phyloP scores from a whole-genome alignment of 2,329 filamentous ascomycete species.

The Claviceps digitariae region DNA sequence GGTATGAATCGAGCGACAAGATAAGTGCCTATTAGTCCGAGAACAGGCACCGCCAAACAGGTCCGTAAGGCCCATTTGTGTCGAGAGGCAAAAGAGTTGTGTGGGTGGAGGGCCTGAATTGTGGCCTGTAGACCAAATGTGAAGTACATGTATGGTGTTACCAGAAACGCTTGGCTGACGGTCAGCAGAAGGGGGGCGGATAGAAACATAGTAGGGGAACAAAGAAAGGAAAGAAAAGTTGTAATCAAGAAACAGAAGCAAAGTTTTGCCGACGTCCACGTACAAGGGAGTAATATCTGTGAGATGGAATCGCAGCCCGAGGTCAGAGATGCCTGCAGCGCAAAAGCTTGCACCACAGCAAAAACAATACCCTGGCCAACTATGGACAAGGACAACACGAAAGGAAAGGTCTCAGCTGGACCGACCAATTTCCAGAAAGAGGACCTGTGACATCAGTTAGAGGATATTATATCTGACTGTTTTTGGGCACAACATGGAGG shows the following conservation, averaged over 20 bases:
- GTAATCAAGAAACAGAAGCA: neutral
- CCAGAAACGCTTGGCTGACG: conserved; percentile 42
- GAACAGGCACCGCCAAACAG: conserved; percentile 37
- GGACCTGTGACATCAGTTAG: conserved; percentile 14
- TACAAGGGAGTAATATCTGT: conserved; percentile 48
- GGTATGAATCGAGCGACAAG: conserved; percentile 41
- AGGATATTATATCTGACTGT: neutral
- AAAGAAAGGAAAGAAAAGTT: neutral
- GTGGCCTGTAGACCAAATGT: conserved; percentile 49
- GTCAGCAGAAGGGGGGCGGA: neutral
- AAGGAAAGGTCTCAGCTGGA: conserved; percentile 37
- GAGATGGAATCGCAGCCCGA: conserved; percentile 39
- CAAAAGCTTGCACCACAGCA: conserved; percentile 41
- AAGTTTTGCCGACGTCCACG: conserved; percentile 6
- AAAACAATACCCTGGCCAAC: conserved; percentile 44
- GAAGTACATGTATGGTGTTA: conserved; percentile 51
- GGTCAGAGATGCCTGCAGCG: conserved; percentile 36
- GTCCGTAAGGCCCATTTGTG: conserved; percentile 46
- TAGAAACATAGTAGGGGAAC: too few relatives aligned
- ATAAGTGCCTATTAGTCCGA: conserved; percentile 42
- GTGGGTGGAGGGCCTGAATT: conserved; percentile 38
- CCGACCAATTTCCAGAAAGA: conserved; percentile 30
- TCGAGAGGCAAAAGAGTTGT: conserved; percentile 42
- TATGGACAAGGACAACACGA: conserved; percentile 44
- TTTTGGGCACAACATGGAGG: too few relatives aligned